A percentile compares a stretch with the other conserved stretches of the same genome.
phyloP scores from a whole-genome alignment of 495 filamentous ascomycete species.

The Lasiosphaeria miniovina region DNA sequence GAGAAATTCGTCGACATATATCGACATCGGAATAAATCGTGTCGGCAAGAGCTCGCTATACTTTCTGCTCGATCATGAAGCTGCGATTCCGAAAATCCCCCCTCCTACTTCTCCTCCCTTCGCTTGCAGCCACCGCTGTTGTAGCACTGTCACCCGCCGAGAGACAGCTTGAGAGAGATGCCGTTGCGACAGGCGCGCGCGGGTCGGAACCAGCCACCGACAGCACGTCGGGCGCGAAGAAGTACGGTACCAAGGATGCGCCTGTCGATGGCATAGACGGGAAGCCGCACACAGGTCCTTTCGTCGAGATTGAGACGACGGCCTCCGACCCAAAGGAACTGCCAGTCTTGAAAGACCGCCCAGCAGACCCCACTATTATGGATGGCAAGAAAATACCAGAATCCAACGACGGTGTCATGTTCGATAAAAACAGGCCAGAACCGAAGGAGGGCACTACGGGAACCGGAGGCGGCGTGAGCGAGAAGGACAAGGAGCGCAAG shows the following conservation, averaged over 20 bases:
- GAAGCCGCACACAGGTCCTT: conserved; percentile 88
- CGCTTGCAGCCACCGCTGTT: conserved; percentile 36
- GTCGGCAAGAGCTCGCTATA: background rate
- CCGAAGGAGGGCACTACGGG: conserved; percentile 84
- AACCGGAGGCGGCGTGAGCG: conserved; percentile 80
- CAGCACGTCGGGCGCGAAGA: conserved; percentile 28
- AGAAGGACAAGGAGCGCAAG: conserved; percentile 72
- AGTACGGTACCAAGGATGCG: conserved; percentile 74
- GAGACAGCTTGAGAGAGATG: conserved; percentile 18
- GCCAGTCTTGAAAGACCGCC: conserved; percentile 46
- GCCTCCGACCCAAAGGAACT: conserved; percentile 41
- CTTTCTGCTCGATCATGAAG: conserved; percentile 34
- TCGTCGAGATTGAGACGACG: conserved; percentile 62
- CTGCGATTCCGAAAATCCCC: conserved; percentile 38
- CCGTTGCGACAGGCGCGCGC: conserved; percentile 10
- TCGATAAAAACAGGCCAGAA: conserved; percentile 67
- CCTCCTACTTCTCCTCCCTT: conserved; percentile 46
- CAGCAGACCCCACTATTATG: conserved; percentile 42
- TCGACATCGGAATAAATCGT: background rate
- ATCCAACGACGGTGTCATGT: conserved; percentile 86
- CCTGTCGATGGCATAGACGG: conserved; percentile 96
- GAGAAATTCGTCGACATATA: no score
- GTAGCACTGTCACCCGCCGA: conserved; percentile 24
- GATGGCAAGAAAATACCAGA: conserved; percentile 71
- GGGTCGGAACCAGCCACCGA: conserved; percentile 12